phyloP scores from a whole-genome alignment of 2,329 filamentous ascomycete genomes.

The Cytospora chrysosperma region DNA sequence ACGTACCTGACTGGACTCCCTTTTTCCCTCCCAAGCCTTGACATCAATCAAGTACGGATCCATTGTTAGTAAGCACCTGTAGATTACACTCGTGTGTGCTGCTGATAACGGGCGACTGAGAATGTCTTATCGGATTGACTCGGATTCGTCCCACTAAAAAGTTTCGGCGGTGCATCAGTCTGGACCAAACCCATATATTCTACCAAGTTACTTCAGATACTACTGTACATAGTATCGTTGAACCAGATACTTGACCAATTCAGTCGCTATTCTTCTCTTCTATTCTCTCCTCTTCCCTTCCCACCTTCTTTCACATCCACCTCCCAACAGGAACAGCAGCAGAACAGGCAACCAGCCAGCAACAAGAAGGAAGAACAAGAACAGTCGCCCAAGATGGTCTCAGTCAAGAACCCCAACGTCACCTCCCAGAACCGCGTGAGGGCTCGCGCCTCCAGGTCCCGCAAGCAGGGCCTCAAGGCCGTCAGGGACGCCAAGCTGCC shows the following conservation, averaged over 20 bases:
- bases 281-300: not conserved
- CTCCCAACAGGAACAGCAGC: not conserved
- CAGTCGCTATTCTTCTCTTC: not conserved
- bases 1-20: too few species aligned
- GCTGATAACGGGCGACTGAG: not conserved
- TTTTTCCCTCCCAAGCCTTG: too few species aligned
- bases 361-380: too few species aligned
- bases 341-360: too few species aligned
- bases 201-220: too few species aligned
- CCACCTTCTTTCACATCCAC: not conserved
- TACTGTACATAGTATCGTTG: too few species aligned
- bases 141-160: slow-evolving; percentile 7
- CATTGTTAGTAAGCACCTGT: too few species aligned
- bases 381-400: slow-evolving; percentile 47
- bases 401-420: slow-evolving; percentile 58
- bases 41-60: too few species aligned
- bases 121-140: slow-evolving; percentile 1
- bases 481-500: slow-evolving; percentile 32
- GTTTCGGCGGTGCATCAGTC: not conserved
- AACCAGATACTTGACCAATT: too few species aligned
- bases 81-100: too few species aligned
- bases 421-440: slow-evolving; percentile 53
- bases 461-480: slow-evolving; percentile 45
- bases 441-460: slow-evolving; percentile 45
- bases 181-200: not conserved